Conservation (phyloP, 2,329 filamentous ascomycete genomes). For the Penicillium sp. region DNA sequence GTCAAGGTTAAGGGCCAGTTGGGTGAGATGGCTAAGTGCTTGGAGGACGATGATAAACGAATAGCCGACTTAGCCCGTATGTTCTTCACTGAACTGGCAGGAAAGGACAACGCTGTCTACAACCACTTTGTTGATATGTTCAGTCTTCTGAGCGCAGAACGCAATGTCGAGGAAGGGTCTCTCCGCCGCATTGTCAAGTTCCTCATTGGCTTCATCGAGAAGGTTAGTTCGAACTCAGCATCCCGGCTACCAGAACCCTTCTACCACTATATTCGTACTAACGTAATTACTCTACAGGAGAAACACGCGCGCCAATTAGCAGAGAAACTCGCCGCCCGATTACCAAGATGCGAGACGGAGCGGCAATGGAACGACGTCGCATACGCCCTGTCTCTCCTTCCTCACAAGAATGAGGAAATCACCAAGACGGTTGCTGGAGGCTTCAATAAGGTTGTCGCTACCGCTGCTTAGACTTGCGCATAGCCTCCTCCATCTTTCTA, state of each 20-base stretch:
- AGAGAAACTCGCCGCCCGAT: constrained; percentile 85
- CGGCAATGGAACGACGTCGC: constrained; percentile 97
- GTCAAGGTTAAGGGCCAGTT: constrained; percentile 99
- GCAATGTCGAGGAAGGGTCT: constrained; percentile 79
- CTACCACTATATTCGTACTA: not conserved
- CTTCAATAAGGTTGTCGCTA: constrained; percentile 69
- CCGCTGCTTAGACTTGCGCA: constrained; percentile 53
- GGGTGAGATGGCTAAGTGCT: constrained; percentile 98
- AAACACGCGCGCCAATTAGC: constrained; percentile 96
- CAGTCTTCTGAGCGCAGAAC: constrained; percentile 83
- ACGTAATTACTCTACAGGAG: constrained; percentile 63
- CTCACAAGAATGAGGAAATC: constrained; percentile 66
- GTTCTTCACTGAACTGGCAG: constrained; percentile 98
- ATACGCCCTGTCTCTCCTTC: constrained; percentile 84
- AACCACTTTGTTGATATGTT: constrained; percentile 99
- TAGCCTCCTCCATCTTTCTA: not conserved
- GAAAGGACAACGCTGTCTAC: constrained; percentile 98
- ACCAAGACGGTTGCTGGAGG: constrained; percentile 48
- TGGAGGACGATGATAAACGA: constrained; percentile 93
- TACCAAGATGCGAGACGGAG: constrained; percentile 86
- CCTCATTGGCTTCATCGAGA: constrained; percentile 93
- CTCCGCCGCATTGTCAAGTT: constrained; percentile 90
- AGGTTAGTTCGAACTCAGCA: constrained; percentile 61
- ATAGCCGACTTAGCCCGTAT: constrained; percentile 93
- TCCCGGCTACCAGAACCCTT: not conserved